Conservation (phyloP, 2,329 filamentous ascomycete genomes). For the Fusarium penzigii region DNA sequence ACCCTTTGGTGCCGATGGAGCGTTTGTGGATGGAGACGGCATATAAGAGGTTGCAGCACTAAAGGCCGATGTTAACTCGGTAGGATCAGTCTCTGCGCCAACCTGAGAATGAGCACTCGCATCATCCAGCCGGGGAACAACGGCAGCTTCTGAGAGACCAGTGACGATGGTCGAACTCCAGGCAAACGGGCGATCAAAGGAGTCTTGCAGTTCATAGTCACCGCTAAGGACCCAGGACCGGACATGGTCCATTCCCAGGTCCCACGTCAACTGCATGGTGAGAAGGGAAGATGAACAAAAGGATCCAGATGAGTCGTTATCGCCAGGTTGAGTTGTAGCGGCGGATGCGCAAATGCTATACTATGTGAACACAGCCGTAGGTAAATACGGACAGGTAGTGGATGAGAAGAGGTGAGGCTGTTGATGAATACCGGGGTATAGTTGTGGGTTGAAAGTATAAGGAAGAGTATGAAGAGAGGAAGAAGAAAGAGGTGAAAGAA, state of each 20-base stretch:
- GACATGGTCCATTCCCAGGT: conserved; percentile 30
- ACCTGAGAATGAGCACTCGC: conserved; percentile 21
- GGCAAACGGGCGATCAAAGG: conserved; percentile 22
- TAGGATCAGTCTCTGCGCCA: conserved; percentile 4
- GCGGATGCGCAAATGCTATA: too few relatives aligned
- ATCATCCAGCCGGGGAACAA: conserved; percentile 17
- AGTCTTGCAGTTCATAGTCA: conserved; percentile 20
- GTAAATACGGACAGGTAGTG: too few relatives aligned
- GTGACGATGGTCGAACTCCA: conserved; percentile 29
- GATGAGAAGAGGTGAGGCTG: too few relatives aligned
- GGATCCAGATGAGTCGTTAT: conserved; percentile 3
- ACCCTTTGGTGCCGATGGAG: conserved; percentile 6
- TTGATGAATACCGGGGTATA: background rate
- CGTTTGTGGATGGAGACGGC: conserved; percentile 5
- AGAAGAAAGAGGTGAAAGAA: too few relatives aligned
- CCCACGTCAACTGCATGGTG: conserved; percentile 31
- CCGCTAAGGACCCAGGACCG: conserved; percentile 30
- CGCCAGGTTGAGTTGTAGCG: conserved; percentile 5
- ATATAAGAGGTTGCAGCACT: conserved; percentile 12
- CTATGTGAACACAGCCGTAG: too few relatives aligned
- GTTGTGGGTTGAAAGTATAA: background rate
- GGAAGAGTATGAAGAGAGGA: background rate
- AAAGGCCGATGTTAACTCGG: conserved; percentile 14
- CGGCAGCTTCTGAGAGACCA: conserved; percentile 26
- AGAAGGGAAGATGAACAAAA: conserved; percentile 5